Evolutionary conservation across 306 rosid genomes (phyloP).

Genomic region (Styphnolobium japonicum): DNA sequence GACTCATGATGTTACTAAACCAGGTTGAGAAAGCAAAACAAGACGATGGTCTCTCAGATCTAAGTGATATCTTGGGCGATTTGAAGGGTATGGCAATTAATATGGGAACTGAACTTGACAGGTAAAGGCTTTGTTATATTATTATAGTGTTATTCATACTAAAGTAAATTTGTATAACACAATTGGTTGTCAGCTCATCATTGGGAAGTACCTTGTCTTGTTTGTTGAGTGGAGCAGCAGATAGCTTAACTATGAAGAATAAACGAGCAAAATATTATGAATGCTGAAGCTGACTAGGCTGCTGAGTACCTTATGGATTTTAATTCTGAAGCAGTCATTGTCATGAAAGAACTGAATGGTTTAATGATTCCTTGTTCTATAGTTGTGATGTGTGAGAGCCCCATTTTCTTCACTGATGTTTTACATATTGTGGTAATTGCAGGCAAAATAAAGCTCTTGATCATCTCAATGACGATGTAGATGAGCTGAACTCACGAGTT

Average conservation of each 20-base stretch:
- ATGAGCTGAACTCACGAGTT: conserved; percentile 71
- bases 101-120: conserved; percentile 88
- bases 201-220: background rate
- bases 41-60: conserved; percentile 78
- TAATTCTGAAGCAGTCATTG: background rate
- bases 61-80: conserved; percentile 88
- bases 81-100: conserved; percentile 84
- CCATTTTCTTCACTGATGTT: background rate
- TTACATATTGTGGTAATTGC: conserved; percentile 32
- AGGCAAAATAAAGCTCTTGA: conserved; percentile 95
- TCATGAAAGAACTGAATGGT: background rate
- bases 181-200: background rate
- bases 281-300: background rate
- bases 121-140: conserved; percentile 31
- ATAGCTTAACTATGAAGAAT: background rate
- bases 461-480: conserved; percentile 73
- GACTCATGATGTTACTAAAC: background rate
- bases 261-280: background rate
- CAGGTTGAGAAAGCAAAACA: conserved; percentile 83
- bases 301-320: background rate
- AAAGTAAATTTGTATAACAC: background rate
- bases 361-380: background rate
- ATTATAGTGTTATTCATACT: background rate
- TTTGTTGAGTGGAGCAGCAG: background rate
- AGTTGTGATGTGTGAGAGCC: background rate